Base-by-base conservation (phyloP, 2,329 filamentous ascomycete genomes). In the Fusarium sp. region DNA sequence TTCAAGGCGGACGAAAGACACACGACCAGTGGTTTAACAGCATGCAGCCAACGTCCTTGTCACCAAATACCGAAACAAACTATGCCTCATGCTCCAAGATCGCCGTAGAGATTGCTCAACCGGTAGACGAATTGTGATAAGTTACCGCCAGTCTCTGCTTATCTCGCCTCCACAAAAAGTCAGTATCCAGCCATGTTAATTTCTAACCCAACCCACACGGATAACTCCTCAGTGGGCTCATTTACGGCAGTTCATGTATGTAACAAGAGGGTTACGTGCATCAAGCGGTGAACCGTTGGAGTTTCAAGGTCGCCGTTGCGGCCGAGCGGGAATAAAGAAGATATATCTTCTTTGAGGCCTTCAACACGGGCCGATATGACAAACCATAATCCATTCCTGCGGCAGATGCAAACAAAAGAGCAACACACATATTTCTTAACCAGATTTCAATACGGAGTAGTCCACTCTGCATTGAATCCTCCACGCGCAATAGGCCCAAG, bases 261-360 rank as follows among this genome's bases (percentile, higher is more conserved):
- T 45, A 42, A 51, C 58, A 49, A 49, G 21, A 32, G 36, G 58
- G 58, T 57, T 63, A n/a, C 44, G 45, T 64, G 49, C 60, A 63
- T 58, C 42, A 65, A 65, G 62, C 62, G 62, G 62, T 65, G 59
- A 64, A 53, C 53, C 19, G 14, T 58, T 36, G 17, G 38, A 20
- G 59, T 62, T 62, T 62, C 57, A 62, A 38, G 15, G 34, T 17
- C 21, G 14, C 11, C 2, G 24, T 2, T 10, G 38, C 3, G 17
- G 36, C 23, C 6, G 10, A 47, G 24, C 40, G 58, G 58, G 47
- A 63, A 63, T 56, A 62, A 62, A 38, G 14, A 28, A 11, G n/a
- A n/a, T n/a, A 44, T 4, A 23, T 36, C 3, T 17, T 8, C 43
- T 24, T 7, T 23, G 42, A 56, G 50, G 55, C 45, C 52, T 20